Evolutionary conservation across 129 eudicot species (phyloP), one percentile per base, ranked within the genome.

Genomic region (Arctium minus): DNA sequence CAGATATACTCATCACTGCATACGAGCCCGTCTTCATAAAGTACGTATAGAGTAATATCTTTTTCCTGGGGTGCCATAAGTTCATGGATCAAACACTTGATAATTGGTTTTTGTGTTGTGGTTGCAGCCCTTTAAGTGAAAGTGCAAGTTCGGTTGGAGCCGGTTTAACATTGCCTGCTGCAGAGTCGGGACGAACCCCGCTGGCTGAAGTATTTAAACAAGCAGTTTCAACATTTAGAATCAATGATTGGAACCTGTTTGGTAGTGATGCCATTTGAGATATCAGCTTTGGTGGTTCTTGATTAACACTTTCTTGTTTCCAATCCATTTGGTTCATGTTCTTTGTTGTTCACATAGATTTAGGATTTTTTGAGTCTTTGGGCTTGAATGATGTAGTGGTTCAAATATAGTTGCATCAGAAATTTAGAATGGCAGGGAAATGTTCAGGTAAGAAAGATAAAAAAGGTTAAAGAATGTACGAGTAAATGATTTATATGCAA

Each of bases 121-220:
- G 67, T 77, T 88, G 89, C 84, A 96, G 99, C 87, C 98, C 97
- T 81, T 86, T 92, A 76, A 93, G 99, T 82, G 97, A 91, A 85
- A 90, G 91, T 86, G 99, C 99, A n/a, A 79, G 70, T 36, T 17
- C 95, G 8, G 98, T 96, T 86, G 95, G 98, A 78, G 93, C 98
- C 15, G 98, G 99, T 38, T 40, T 87, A 62, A 85, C 93, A 7
- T 89, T 89, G 36, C 98, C 98, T 42, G 98, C 99, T 79, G 89
- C 89, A 48, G 91, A 93, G 44, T 79, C 92, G 67, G 99, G 98
- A 29, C 70, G 87, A 36, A 85, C 87, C 86, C 89, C 95, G 17
- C 83, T 96, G 97, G 85, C 82, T 17, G 95, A 96, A 56, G 97
- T 96, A 71, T 96, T 90, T 32, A 93, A 87, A 81, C 79, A 76